Evolutionary conservation across 257 asterid species (phyloP), one percentile per base, ranked within the genome.

Genomic region (Galeopsis tetrahit): DNA sequence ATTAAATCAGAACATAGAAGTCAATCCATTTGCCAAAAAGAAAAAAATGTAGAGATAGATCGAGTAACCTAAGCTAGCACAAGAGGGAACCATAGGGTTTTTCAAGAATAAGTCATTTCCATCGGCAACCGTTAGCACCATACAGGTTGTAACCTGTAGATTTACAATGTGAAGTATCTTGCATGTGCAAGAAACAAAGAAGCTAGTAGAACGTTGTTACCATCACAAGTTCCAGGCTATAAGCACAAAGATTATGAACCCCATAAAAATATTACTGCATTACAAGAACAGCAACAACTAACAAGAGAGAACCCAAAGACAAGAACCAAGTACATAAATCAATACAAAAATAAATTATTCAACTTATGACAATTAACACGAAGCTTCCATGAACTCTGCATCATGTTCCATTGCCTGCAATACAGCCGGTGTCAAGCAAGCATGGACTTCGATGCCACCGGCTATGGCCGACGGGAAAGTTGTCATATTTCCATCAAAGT

Each of bases 391-490:
- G 73, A 85, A 85, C 68, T 82, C 81, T 1, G 40, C 28, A 52
- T 87, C 87, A 38, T 66, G 64, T 36, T 49, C 84, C 68, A 83
- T 34, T 3, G 85, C 83, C 51, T 39, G 35, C 80, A 85, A 34
- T 2, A 70, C 59, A 31, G 77, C 73, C 48, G 82, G 79, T 1
- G 77, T 55, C 42, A 83, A 73, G 51, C 82, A 80, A 72, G 63
- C 77, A 67, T 87, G 87, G 0, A 84, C 70, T 2, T 85, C 93
- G 9, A 87, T 69, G 17, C 89, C 86, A 1, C 84, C 87, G 0
- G 67, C 63, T 28, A 75, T 82, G 1, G 36, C 35, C 9, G 84
- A 79, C 2, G 84, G 83, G 70, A 57, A 84, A 7, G 75, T 15
- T 0, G 85, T 77, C 46, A 88, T 71, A 33, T 67, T 81, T 36